Percentiles rank a stretch among this genome's conserved stretches.
These are phyloP conservation scores for Malus orientalis DNA, from an alignment of 306 rosid genomes.

Conservation along the genomic window DNA sequence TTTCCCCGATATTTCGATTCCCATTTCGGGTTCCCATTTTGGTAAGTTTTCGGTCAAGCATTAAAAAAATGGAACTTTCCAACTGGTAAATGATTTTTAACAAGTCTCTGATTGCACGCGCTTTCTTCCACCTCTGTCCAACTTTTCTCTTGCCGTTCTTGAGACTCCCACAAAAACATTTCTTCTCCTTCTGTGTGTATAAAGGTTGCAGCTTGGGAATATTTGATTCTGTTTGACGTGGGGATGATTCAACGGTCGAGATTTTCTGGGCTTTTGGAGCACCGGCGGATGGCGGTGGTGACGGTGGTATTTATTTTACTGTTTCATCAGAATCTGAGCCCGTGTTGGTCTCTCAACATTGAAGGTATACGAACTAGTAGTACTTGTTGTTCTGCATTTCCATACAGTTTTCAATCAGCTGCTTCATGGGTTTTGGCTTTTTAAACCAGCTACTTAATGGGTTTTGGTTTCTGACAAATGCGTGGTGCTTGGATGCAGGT, in stretches of 20 bases:
- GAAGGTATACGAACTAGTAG: constrained; percentile 27
- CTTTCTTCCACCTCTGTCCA: constrained; percentile 22
- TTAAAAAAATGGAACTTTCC: not conserved
- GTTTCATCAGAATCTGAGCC: constrained; percentile 15
- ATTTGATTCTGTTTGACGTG: not conserved
- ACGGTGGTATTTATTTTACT: constrained; percentile 17
- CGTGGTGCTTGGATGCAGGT: constrained; percentile 43
- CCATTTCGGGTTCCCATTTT: not conserved
- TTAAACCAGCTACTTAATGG: not conserved
- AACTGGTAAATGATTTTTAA: not conserved
- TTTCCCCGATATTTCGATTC: not conserved
- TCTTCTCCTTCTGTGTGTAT: not conserved
- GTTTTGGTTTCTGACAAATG: not conserved
- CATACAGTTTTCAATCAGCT: not conserved
- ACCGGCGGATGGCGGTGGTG: constrained; percentile 16
- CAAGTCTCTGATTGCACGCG: constrained; percentile 33
- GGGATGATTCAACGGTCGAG: constrained; percentile 38
- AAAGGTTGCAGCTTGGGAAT: not conserved
- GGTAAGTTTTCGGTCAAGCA: not conserved
- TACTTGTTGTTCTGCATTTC: not conserved
- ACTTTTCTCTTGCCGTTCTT: not conserved
- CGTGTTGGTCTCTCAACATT: constrained; percentile 31
- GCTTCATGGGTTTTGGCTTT: not conserved
- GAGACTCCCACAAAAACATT: not conserved
- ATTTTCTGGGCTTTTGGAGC: constrained; percentile 19